Conservation (phyloP, 495 filamentous ascomycete species). For the Penicillium mononematosum region DNA sequence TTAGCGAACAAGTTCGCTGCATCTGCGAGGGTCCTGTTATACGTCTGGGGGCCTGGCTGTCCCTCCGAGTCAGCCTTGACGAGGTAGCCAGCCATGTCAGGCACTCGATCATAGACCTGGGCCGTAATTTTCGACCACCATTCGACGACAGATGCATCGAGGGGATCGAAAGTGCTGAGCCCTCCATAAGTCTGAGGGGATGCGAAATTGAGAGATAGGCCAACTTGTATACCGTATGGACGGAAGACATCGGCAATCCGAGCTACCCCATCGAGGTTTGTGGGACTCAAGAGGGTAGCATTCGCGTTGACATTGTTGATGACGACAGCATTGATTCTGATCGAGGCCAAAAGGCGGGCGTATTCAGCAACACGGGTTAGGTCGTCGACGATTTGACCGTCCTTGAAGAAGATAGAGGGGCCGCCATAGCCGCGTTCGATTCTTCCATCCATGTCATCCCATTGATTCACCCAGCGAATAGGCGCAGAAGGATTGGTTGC, state of each 20-base stretch:
- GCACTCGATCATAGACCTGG: conserved; percentile 57
- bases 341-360: conserved; percentile 66
- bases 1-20: conserved; percentile 70
- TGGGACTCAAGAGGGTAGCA: conserved; percentile 49
- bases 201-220: conserved; percentile 66
- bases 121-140: conserved; percentile 63
- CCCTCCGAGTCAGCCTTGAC: conserved; percentile 76
- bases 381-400: conserved; percentile 54
- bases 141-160: conserved; percentile 55
- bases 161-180: conserved; percentile 62
- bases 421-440: conserved; percentile 72
- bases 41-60: conserved; percentile 66
- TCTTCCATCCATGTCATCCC: conserved; percentile 71
- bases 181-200: conserved; percentile 58
- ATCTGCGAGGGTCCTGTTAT: conserved; percentile 66
- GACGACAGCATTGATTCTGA: conserved; percentile 63
- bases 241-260: conserved; percentile 63
- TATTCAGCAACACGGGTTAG: conserved; percentile 60
- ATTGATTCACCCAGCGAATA: conserved; percentile 71
- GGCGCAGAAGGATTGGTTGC: conserved; percentile 58
- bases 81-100: conserved; percentile 67
- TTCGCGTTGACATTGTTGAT: conserved; percentile 77
- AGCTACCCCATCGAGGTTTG: conserved; percentile 60
- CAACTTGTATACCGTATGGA: conserved; percentile 66
- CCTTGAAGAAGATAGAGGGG: conserved; percentile 64